Conservation (phyloP, 768 basidiomycete genomes). For the Mycena metata region DNA sequence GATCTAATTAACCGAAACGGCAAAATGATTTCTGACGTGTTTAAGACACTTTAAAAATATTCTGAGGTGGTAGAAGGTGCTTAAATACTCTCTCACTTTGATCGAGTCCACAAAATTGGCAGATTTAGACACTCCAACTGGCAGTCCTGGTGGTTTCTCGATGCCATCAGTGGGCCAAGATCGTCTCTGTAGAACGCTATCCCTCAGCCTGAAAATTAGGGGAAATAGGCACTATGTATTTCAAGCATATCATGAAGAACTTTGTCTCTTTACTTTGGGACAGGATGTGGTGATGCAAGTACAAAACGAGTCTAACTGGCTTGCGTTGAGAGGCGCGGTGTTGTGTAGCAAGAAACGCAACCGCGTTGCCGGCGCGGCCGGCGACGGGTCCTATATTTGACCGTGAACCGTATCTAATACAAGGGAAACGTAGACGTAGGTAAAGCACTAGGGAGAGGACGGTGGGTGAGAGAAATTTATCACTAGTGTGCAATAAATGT, state of each 20-base stretch:
- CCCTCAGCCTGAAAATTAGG: neutral
- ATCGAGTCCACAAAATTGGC: too few relatives aligned
- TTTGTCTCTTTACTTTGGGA: neutral
- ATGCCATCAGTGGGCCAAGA: neutral
- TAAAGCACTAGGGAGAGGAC: too few relatives aligned
- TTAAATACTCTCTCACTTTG: too few relatives aligned
- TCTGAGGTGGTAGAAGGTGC: too few relatives aligned
- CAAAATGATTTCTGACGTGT: neutral
- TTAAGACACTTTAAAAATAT: neutral
- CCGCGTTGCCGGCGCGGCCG: too few relatives aligned
- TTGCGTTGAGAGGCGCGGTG: neutral
- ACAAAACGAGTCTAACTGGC: slow-evolving; percentile 16
- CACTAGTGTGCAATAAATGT: too few relatives aligned
- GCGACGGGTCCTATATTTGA: neutral
- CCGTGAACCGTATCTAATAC: neutral
- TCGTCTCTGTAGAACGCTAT: neutral
- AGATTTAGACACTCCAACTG: too few relatives aligned
- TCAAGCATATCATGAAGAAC: neutral
- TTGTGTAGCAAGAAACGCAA: too few relatives aligned
- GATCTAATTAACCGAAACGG: neutral
- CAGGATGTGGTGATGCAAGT: neutral
- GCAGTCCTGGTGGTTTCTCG: neutral
- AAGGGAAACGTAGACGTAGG: slow-evolving; percentile 2
- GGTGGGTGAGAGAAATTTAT: too few relatives aligned
- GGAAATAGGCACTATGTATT: neutral